Percentiles rank a stretch among this genome's conserved stretches.
phyloP scores from a whole-genome alignment of 257 asterid genomes.

The Forsythia viridissima region DNA sequence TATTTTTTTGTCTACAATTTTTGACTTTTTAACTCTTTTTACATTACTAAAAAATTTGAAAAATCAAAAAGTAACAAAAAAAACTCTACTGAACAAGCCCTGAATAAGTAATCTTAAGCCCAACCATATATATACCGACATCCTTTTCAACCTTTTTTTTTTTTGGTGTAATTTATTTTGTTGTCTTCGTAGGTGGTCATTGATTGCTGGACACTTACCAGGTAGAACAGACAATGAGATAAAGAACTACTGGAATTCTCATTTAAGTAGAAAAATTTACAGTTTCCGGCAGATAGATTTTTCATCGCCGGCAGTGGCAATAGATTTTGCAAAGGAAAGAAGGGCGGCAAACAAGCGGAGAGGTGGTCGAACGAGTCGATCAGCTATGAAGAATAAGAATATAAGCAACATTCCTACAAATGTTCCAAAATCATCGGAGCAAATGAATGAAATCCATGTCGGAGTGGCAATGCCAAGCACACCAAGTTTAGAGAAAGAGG shows the following conservation, averaged over 20 bases:
- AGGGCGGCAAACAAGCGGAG: slow-evolving; percentile 21
- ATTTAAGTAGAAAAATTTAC: slow-evolving; percentile 59
- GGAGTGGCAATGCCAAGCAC: slow-evolving; percentile 42
- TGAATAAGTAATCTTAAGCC: neutral
- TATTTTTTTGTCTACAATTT: no score
- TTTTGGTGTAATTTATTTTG: neutral
- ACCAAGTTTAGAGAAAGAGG: slow-evolving; percentile 44
- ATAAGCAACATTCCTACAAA: neutral
- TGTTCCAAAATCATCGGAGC: neutral
- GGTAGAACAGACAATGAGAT: slow-evolving; percentile 99
- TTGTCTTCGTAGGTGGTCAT: slow-evolving; percentile 63
- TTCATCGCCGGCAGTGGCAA: slow-evolving; percentile 1
- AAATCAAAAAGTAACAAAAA: no score
- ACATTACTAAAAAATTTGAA: no score
- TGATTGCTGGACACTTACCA: slow-evolving; percentile 72
- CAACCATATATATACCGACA: neutral
- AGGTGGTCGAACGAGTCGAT: slow-evolving; percentile 25
- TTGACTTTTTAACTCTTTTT: no score
- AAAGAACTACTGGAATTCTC: slow-evolving; percentile 91
- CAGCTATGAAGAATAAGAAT: slow-evolving; percentile 29
- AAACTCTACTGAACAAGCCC: no score
- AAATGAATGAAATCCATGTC: neutral
- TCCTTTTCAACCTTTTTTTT: neutral
- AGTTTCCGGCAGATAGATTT: slow-evolving; percentile 38
- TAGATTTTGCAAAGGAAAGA: slow-evolving; percentile 21